phyloP scores from a whole-genome alignment of 202 grass and related monocot species.

The Panicum hallii region DNA sequence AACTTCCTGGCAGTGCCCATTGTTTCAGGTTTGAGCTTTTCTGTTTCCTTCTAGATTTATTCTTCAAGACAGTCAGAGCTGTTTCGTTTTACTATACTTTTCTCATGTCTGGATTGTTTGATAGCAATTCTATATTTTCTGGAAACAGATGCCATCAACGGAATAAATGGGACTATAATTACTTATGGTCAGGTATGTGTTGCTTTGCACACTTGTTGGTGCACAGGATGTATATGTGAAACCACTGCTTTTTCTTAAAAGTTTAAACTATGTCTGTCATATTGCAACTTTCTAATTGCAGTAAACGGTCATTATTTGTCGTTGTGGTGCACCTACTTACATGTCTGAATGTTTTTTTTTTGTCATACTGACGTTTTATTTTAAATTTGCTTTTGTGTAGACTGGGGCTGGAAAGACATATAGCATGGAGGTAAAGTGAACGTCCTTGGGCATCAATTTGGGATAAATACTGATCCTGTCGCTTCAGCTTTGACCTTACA shows the following conservation, averaged over 20 bases:
- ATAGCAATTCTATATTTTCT: constrained; percentile 2
- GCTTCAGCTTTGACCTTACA: constrained; percentile 14
- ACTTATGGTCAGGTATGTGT: constrained; percentile 81
- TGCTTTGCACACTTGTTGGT: constrained; percentile 18
- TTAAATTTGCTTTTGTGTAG: constrained; percentile 56
- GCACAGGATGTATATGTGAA: neutral
- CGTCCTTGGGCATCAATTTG: constrained; percentile 8
- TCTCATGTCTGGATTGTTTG: constrained; percentile 26
- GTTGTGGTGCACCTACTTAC: neutral
- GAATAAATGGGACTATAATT: constrained; percentile 81
- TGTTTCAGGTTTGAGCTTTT: constrained; percentile 65
- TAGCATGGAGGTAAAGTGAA: constrained; percentile 79
- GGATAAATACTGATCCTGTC: constrained; percentile 26
- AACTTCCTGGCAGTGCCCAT: constrained; percentile 74
- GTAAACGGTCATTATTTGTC: neutral
- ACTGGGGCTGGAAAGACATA: constrained; percentile 93
- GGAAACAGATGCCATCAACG: constrained; percentile 66
- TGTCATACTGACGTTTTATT: constrained; percentile 26
- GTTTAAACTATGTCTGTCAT: neutral
- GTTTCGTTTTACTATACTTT: constrained; percentile 14
- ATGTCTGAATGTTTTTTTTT: constrained; percentile 17
- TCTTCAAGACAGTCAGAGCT: neutral
- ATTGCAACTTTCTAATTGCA: constrained; percentile 18
- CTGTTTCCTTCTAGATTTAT: constrained; percentile 23
- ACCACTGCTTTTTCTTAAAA: neutral